Base-by-base conservation (phyloP, 495 filamentous ascomycete genomes). In the Pyrenula aspistea region DNA sequence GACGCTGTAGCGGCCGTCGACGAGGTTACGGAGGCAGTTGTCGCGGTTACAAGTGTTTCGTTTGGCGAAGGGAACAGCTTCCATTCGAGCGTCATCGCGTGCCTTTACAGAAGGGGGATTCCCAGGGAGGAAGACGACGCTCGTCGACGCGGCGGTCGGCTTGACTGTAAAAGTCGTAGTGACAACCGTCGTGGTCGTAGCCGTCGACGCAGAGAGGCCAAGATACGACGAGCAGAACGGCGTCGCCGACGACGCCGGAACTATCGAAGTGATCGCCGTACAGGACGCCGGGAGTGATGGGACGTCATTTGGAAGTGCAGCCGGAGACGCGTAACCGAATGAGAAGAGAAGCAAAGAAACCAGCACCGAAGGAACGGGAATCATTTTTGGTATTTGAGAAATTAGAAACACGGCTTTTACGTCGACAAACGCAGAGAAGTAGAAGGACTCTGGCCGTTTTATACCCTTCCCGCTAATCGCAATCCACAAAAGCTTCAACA, bases 101-200 rank as follows among this genome's bases (percentile, higher is more conserved):
- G 52, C 53, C 15, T 42, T 15, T 50, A 51, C 36, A 3, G 60
- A 24, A 19, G 60, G 57, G 20, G 57, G 57, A 24, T 62, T 62
- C 1, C 60, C 60, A 2, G 60, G 49, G 24, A 59, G 24, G 20
- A 62, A 62, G 22, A 56, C 23, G 23, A 51, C 57, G 49, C 24
- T 56, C n/a, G 60, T 62, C 25, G 48, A 51, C 10, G 53, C 19
- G 2, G 50, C 24, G 22, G 22, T 51, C 3, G 22, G 20, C 2
- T 36, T 56, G n/a, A 25, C 42, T 12, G 51, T 42, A 8, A 52
- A 8, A 52, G 50, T 52, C 22, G 50, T 10, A 20, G 50, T 52
- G 8, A 19, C 50, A 4, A 19, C 20, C 8, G 8, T 42, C 31
- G 31, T 42, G 31, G 31, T 42, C 4, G 4, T 8, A 15, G 31